Percentiles rank a stretch among this genome's conserved stretches.
These are phyloP conservation scores for Backusella macrospora DNA, from an alignment of 192 early-diverging fungal genomes.

Conservation along the genomic window DNA sequence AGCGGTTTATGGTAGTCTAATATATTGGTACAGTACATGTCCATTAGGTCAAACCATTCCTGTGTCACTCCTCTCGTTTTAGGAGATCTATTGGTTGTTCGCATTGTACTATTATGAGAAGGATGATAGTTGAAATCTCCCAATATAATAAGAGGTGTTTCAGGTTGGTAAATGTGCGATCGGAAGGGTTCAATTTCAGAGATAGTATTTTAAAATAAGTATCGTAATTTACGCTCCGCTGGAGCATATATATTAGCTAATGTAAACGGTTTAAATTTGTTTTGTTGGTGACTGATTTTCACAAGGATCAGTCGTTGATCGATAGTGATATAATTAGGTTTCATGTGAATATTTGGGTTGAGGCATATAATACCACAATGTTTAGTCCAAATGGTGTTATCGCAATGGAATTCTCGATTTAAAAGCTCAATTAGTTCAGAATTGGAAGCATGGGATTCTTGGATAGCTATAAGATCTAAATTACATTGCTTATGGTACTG, in stretches of 20 bases:
- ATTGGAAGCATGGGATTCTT: slow-evolving; percentile 11
- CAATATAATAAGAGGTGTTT: not conserved
- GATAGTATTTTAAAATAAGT: not conserved
- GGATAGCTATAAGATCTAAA: not conserved
- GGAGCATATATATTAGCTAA: slow-evolving; percentile 9
- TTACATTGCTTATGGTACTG: not conserved
- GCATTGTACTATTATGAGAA: no score
- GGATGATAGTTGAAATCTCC: slow-evolving; percentile 9
- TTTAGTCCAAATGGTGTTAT: not conserved
- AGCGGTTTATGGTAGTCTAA: no score
- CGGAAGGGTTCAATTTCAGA: not conserved
- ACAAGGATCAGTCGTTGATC: not conserved
- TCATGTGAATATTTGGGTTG: not conserved
- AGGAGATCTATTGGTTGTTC: no score
- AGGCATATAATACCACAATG: slow-evolving; percentile 3
- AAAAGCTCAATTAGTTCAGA: not conserved
- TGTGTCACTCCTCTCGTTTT: no score
- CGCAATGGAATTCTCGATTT: not conserved
- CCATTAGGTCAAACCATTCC: no score
- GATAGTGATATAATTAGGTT: not conserved
- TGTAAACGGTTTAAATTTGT: not conserved
- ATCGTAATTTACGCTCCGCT: not conserved
- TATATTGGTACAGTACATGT: no score
- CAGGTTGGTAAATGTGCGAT: not conserved
- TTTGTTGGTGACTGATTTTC: not conserved